Evolutionary conservation across 2,329 filamentous ascomycete species (phyloP), one percentile per base, ranked within the genome.

Genomic region (Pyrenophora teres): DNA sequence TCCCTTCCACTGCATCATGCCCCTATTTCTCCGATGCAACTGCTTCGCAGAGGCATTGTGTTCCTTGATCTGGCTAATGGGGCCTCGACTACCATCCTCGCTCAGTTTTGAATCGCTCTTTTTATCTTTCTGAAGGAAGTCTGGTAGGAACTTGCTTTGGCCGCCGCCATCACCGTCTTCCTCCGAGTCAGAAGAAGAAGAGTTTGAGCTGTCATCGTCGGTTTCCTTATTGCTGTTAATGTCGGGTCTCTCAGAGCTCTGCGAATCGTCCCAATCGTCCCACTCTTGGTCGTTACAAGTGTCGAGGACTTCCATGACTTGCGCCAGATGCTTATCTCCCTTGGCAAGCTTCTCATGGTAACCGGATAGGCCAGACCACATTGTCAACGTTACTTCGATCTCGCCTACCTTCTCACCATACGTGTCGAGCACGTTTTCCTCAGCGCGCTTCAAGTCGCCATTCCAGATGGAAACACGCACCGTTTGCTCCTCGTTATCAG

Each of bases 1-100:
- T 64, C 81, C 70, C 77, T 81, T 82, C 84, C 87, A 91, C 73
- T 91, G 88, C 88, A 91, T 91, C 35, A 88, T 67, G 0, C 88
- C 88, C 18, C 85, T 75, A 64, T 91, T 85, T 65, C 83, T 86
- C 1, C 68, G 41, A 50, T 72, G 69, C 31, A 73, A 41, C 40
- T 69, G 57, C 41, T 70, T 69, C 13, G 54, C 46, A 23, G 65
- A 58, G 7, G 59, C 49, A 35, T 70, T 72, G 47, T 73, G 88
- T 53, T 88, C 85, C 50, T 79, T 81, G 39, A 85, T 52, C 65
- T 82, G 77, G 37, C 81, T 80, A 8, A 77, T 72, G 32, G 76
- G 66, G 33, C 78, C 84, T 55, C 78, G 74, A 56, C 74, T 78
- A 1, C 74, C 71, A 33, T 72, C 62, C 18, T 65, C 58, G 15